Conservation (phyloP, 768 basidiomycete species). For the Neoboletus brunneissimus region DNA sequence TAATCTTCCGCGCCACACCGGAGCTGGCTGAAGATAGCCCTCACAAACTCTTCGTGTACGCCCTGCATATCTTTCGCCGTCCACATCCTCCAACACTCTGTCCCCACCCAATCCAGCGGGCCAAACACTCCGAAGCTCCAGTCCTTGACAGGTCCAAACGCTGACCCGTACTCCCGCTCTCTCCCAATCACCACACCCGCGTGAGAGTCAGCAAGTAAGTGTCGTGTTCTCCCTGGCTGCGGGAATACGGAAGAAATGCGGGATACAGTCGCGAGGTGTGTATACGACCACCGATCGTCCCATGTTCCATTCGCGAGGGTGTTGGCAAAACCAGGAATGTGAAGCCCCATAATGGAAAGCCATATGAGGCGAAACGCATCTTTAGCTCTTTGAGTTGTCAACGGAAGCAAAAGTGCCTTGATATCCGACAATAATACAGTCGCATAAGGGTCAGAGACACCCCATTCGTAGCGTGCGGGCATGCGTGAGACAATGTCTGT, state of each 20-base stretch:
- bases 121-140: constrained; percentile 58
- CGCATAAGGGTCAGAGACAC: constrained; percentile 64
- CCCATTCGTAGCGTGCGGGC: constrained; percentile 54
- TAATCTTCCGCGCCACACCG: constrained; percentile 46
- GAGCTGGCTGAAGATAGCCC: constrained; percentile 59
- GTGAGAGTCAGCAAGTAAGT: constrained; percentile 53
- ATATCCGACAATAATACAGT: constrained; percentile 74
- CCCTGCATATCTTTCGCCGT: constrained; percentile 46
- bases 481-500: constrained; percentile 43
- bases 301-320: constrained; percentile 42
- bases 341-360: constrained; percentile 68
- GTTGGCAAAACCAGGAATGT: constrained; percentile 61
- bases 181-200: constrained; percentile 67
- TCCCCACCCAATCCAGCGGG: constrained; percentile 49
- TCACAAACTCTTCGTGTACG: constrained; percentile 49
- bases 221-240: constrained; percentile 25
- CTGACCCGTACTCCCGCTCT: constrained; percentile 56
- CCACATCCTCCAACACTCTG: constrained; percentile 42
- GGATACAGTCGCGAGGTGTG: constrained; percentile 42
- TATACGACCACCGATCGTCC: constrained; percentile 70
- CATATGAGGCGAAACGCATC: constrained; percentile 62
- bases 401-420: constrained; percentile 49
- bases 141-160: constrained; percentile 65
- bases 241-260: constrained; percentile 58
- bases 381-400: constrained; percentile 46